A percentile compares a stretch with the other conserved stretches of the same genome.
phyloP scores from a whole-genome alignment of 2,329 filamentous ascomycete species.

The Phymatotrichopsis omnivora region DNA sequence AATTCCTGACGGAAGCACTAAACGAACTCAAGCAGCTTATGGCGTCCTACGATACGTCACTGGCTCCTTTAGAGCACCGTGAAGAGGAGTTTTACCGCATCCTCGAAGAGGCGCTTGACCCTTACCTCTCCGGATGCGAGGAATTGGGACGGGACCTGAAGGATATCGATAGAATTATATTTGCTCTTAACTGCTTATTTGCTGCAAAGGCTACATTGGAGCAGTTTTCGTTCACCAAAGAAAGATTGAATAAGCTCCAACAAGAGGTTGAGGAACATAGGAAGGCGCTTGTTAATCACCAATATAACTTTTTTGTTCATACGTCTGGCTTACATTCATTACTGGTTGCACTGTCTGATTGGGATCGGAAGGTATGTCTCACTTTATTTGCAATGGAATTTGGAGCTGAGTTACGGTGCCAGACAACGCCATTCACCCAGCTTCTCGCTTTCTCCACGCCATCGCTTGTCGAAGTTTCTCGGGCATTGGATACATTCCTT shows the following conservation, averaged over 20 bases:
- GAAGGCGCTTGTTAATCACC: constrained; percentile 52
- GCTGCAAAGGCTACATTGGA: constrained; percentile 43
- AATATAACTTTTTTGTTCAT: constrained; percentile 61
- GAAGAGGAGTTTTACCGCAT: constrained; percentile 65
- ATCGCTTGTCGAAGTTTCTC: constrained; percentile 55
- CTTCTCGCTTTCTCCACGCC: constrained; percentile 47
- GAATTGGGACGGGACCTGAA: constrained; percentile 54
- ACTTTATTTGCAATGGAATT: neutral
- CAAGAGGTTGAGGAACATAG: constrained; percentile 47
- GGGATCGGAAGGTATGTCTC: constrained; percentile 20
- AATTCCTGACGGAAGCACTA: constrained; percentile 70
- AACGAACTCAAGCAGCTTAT: constrained; percentile 69
- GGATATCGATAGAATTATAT: constrained; percentile 53
- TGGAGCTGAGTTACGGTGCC: neutral
- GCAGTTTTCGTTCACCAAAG: constrained; percentile 32
- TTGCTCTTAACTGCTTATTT: constrained; percentile 61
- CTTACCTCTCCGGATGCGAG: constrained; percentile 68
- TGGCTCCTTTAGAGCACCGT: constrained; percentile 49
- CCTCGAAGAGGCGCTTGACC: constrained; percentile 69
- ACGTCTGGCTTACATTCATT: constrained; percentile 63
- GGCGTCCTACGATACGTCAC: constrained; percentile 75
- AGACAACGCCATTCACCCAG: constrained; percentile 35
- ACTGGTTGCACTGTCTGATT: constrained; percentile 45
- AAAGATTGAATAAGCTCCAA: constrained; percentile 47
- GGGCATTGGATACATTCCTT: constrained; percentile 77